Percentiles rank a stretch among this genome's conserved stretches.
Evolutionary conservation across 306 rosid genomes (phyloP).

Genomic region (Rosa lucieae): DNA sequence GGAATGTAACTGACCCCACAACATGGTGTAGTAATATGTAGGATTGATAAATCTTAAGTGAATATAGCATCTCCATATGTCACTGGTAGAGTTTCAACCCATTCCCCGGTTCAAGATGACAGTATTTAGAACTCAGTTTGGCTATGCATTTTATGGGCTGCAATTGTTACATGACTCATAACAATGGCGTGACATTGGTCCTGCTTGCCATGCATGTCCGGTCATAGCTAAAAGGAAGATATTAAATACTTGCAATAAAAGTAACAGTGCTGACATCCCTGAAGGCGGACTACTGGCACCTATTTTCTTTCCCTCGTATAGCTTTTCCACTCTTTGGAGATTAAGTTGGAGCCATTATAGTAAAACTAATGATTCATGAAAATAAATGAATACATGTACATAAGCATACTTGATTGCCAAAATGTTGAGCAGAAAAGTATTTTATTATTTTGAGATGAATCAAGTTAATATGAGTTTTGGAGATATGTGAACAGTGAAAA

Average conservation of each 20-base stretch:
- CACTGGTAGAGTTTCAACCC: background rate
- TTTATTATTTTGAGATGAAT: background rate
- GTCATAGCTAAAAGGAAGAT: too few relatives aligned
- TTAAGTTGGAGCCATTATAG: background rate
- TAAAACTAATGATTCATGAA: background rate
- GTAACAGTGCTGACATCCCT: background rate
- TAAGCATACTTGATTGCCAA: background rate
- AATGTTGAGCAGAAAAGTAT: background rate
- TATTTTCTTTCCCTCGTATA: background rate
- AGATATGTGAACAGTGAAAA: background rate
- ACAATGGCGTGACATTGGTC: too few relatives aligned
- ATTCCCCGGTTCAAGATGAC: background rate
- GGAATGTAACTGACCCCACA: background rate
- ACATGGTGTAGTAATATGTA: background rate
- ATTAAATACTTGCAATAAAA: background rate
- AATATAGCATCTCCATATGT: background rate
- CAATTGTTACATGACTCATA: too few relatives aligned
- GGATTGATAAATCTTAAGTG: background rate
- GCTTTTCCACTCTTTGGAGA: background rate
- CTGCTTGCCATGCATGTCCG: background rate
- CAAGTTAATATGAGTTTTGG: background rate
- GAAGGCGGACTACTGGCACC: background rate
- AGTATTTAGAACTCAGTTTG: too few relatives aligned
- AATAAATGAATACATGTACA: background rate
- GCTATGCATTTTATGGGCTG: too few relatives aligned